Evolutionary conservation across 352 stramenopile genomes (phyloP), one percentile per base, ranked within the genome.

Genomic region (Saprolegnia diclina): DNA sequence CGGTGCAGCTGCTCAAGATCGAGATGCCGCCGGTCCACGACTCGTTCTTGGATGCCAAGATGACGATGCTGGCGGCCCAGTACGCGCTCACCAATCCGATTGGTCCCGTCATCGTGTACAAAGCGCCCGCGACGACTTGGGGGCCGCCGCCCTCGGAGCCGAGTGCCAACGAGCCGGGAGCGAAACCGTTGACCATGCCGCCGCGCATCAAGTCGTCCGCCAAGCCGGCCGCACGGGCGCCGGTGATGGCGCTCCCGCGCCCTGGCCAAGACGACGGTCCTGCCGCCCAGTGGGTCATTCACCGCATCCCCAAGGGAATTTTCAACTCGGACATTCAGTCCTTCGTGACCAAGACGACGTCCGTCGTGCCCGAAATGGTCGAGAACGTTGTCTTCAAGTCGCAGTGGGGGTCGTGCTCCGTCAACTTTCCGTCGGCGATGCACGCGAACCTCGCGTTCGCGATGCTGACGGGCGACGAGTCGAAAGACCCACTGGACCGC

Each of bases 11-110:
- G 61, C 74, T 95, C 9, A 71, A 83, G 14, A 91, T 94, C 63
- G 83, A 93, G 44, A 93, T 95, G 87, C 85, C 87, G 0, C 79
- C 88, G 35, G 82, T 85, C 24, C 87, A 95, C 76, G 87, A 95
- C 72, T 91, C 82, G 86, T 83, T 80, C 18, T 83, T 95, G 57
- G 85, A 95, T 75, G 85, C 87, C 4, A 87, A 95, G 73, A 85
- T 81, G 26, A 88, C 83, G 13, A 95, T 95, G 87, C 77, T 95
- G 35, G 83, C 85, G 13, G 87, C 87, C 71, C 93, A 92, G 72
- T 89, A 92, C 71, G 84, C 80, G 40, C 75, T 76, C 37, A 77
- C 78, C 35, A 77, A 92, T 65, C 53, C 72, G 24, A 76, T 73
- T 4, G 87, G 87, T 5, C 66, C 61, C 35, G 87, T 94, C 54